phyloP scores from a whole-genome alignment of 805 yeast species.

The Starmerella khaoyaiensis region DNA sequence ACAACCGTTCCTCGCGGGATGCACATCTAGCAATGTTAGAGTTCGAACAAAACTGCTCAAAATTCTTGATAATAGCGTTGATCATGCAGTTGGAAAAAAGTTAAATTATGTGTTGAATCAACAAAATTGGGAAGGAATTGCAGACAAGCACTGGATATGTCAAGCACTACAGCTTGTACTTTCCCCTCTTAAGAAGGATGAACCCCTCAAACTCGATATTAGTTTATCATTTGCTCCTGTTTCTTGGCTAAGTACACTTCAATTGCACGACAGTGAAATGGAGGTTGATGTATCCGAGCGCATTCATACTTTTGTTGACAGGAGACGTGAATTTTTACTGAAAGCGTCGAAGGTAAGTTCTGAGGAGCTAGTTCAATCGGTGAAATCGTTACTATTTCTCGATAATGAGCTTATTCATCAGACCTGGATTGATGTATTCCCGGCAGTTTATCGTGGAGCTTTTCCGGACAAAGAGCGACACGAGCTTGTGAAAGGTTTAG shows the following conservation, averaged over 20 bases:
- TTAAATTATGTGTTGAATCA: slow-evolving; percentile 79
- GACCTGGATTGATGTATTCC: slow-evolving; percentile 77
- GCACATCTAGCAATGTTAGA: slow-evolving; percentile 50
- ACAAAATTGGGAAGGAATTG: slow-evolving; percentile 92
- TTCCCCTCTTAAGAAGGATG: slow-evolving; percentile 53
- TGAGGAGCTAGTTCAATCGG: slow-evolving; percentile 51
- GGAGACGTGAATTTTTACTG: slow-evolving; percentile 25
- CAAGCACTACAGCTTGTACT: slow-evolving; percentile 81
- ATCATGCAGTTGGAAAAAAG: slow-evolving; percentile 62
- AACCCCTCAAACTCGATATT: slow-evolving; percentile 33
- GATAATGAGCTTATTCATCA: slow-evolving; percentile 66
- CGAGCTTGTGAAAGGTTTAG: slow-evolving; percentile 72
- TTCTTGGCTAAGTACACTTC: too few relatives aligned
- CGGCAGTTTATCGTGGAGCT: slow-evolving; percentile 52
- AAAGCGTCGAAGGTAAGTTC: slow-evolving; percentile 37
- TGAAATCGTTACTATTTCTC: slow-evolving; percentile 69
- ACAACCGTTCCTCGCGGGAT: slow-evolving; percentile 90
- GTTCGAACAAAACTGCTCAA: slow-evolving; percentile 68
- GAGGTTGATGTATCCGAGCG: slow-evolving; percentile 26
- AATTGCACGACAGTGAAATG: too few relatives aligned
- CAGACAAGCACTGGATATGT: slow-evolving; percentile 88
- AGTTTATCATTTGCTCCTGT: slow-evolving; percentile 26
- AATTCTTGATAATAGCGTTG: slow-evolving; percentile 66
- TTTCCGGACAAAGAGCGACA: slow-evolving; percentile 68
- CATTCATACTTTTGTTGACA: slow-evolving; percentile 29